A percentile compares a stretch with the other conserved stretches of the same genome.
phyloP scores from a whole-genome alignment of 164 flowering plant species.

The Vitis amurensis region DNA sequence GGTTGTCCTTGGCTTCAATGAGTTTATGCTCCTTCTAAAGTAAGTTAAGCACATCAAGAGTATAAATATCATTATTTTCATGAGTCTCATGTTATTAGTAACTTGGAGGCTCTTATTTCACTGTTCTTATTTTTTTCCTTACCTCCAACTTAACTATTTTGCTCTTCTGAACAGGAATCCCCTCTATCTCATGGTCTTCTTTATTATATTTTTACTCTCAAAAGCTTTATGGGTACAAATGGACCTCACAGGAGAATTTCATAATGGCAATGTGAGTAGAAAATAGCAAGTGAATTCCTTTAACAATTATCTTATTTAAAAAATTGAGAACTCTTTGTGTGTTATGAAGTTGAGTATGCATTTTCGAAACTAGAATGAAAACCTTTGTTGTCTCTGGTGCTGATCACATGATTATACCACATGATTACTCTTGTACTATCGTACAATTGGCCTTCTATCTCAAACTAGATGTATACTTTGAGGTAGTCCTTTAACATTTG shows the following conservation, averaged over 20 bases:
- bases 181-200: slow-evolving; percentile 46
- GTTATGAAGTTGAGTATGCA: too few relatives aligned
- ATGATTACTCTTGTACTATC: too few relatives aligned
- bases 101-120: not conserved
- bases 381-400: too few relatives aligned
- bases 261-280: slow-evolving; percentile 62
- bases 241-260: slow-evolving; percentile 56
- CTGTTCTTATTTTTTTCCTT: not conserved
- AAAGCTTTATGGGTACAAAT: slow-evolving; percentile 76
- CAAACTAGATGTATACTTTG: too few relatives aligned
- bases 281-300: not conserved
- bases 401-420: too few relatives aligned
- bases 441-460: too few relatives aligned
- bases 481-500: too few relatives aligned
- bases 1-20: slow-evolving; percentile 73
- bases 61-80: not conserved
- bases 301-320: too few relatives aligned
- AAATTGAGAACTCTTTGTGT: too few relatives aligned
- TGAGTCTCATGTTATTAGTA: too few relatives aligned
- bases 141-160: not conserved
- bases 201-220: slow-evolving; percentile 41
- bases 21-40: slow-evolving; percentile 68
- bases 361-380: too few relatives aligned
- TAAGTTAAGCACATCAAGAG: slow-evolving; percentile 12
- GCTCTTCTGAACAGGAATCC: slow-evolving; percentile 63